These are phyloP conservation scores for Chenopodium formosanum DNA, from an alignment of 148 eudicot species.

Conservation along the genomic window DNA sequence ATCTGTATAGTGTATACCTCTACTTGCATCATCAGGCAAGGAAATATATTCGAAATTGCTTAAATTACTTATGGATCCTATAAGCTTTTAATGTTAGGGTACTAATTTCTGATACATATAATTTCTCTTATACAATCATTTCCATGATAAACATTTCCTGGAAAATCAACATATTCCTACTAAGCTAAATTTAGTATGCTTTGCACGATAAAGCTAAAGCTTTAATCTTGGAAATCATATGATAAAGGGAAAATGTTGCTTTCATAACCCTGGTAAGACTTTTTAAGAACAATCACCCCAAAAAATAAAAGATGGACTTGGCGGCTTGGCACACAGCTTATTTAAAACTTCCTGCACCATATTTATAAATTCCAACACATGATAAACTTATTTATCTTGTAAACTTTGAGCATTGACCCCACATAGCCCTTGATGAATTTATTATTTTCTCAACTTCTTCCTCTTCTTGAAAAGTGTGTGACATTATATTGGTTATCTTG, in stretches of 20 bases:
- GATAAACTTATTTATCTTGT: neutral
- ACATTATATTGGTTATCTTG: conserved; percentile 14
- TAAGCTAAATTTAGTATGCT: neutral
- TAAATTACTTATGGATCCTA: neutral
- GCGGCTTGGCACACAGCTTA: neutral
- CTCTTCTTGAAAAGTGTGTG: neutral
- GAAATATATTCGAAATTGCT: neutral
- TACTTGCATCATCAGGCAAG: neutral
- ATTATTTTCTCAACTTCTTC: neutral
- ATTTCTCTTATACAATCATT: neutral
- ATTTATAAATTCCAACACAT: neutral
- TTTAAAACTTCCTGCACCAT: neutral
- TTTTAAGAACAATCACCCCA: neutral
- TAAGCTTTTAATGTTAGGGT: neutral
- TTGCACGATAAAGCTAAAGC: neutral
- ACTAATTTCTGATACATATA: neutral
- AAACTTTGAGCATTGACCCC: neutral
- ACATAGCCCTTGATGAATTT: neutral
- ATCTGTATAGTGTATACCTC: neutral
- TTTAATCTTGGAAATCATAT: neutral
- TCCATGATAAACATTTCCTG: neutral
- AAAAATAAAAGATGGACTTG: neutral
- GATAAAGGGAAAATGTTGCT: neutral
- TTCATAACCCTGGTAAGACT: neutral
- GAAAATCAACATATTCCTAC: neutral